Conservation (phyloP, 2,329 filamentous ascomycete genomes). For the Thielaviopsis musarum region DNA sequence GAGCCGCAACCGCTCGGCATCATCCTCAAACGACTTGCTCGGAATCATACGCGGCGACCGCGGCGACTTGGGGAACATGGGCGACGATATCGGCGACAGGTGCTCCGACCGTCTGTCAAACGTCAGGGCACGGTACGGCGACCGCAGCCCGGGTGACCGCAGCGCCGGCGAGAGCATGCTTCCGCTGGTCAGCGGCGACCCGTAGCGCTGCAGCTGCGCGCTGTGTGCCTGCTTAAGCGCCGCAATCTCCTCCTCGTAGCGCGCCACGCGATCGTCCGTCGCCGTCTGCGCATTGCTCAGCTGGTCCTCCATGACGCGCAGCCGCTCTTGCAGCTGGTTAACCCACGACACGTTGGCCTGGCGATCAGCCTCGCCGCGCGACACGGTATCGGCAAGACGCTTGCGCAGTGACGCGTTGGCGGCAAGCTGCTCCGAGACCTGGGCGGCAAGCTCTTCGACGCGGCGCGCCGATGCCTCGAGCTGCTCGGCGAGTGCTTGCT, state of each 20-base stretch:
- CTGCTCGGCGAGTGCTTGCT: constrained; percentile 49
- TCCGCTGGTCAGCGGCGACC: constrained; percentile 16
- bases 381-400: constrained; percentile 63
- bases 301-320: constrained; percentile 70
- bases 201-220: constrained; percentile 50
- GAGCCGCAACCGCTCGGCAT: constrained; percentile 56
- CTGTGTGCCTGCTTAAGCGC: constrained; percentile 62
- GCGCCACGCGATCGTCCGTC: constrained; percentile 67
- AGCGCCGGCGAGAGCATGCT: constrained; percentile 20
- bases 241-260: constrained; percentile 73
- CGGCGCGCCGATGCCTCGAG: constrained; percentile 57
- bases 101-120: constrained; percentile 8
- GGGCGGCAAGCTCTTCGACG: constrained; percentile 61
- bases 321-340: constrained; percentile 61
- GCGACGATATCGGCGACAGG: constrained; percentile 20
- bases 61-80: constrained; percentile 21
- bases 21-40: constrained; percentile 52
- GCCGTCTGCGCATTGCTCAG: constrained; percentile 68
- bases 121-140: neutral
- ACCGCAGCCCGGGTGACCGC: constrained; percentile 13
- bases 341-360: constrained; percentile 67
- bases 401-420: constrained; percentile 58
- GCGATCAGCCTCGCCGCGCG: constrained; percentile 71
- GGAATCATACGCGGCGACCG: constrained; percentile 34
- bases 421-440: constrained; percentile 68